Percentiles rank a stretch among this genome's conserved stretches.
Conservation (phyloP, 2,329 filamentous ascomycete genomes). For the Ceratocystis lukuohia region DNA sequence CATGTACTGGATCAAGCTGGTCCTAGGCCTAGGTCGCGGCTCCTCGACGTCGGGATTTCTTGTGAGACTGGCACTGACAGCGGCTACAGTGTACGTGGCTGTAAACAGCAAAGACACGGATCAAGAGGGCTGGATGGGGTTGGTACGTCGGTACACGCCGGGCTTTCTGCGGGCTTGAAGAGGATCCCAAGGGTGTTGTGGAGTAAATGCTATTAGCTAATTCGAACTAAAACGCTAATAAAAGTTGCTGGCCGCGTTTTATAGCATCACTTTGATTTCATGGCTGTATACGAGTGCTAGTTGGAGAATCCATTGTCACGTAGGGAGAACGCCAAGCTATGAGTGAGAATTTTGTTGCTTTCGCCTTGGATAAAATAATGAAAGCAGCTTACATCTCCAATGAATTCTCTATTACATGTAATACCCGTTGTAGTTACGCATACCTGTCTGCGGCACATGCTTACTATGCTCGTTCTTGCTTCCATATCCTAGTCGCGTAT, state of each 20-base stretch:
- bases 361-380: too few relatives aligned
- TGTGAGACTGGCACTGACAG: conserved; percentile 33
- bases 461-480: background rate
- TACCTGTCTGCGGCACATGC: too few relatives aligned
- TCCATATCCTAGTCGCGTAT: background rate
- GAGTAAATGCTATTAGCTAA: background rate
- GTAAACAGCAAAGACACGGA: background rate
- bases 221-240: too few relatives aligned
- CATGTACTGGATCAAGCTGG: conserved; percentile 40
- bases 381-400: too few relatives aligned
- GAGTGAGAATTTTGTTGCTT: too few relatives aligned
- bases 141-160: background rate
- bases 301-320: too few relatives aligned
- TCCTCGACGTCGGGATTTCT: conserved; percentile 37
- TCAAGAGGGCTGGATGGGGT: background rate
- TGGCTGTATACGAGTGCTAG: too few relatives aligned
- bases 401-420: too few relatives aligned
- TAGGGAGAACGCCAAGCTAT: too few relatives aligned
- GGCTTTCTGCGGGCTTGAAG: background rate
- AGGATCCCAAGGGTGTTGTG: background rate
- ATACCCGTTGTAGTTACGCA: too few relatives aligned
- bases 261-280: too few relatives aligned
- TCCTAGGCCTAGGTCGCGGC: conserved; percentile 40
- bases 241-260: too few relatives aligned
- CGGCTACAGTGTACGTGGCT: conserved; percentile 9